A percentile compares a stretch with the other conserved stretches of the same genome.
Conservation (phyloP, 176 grass and related monocot species). For the Alopecurus myosuroides region DNA sequence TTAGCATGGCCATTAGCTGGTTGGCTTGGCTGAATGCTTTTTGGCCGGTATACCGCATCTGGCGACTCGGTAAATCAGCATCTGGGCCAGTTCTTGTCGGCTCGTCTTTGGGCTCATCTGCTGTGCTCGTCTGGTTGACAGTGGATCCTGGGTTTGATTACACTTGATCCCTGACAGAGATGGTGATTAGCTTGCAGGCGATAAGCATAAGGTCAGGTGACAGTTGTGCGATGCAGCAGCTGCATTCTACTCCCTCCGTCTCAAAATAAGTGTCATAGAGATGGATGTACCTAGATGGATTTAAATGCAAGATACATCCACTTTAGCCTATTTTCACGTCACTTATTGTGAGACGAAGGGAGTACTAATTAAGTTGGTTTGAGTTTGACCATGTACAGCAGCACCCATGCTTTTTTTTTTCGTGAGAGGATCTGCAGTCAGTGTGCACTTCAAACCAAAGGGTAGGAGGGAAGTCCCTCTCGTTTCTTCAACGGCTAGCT, state of each 20-base stretch:
- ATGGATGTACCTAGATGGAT: too few species aligned
- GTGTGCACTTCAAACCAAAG: neutral
- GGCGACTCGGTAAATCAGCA: conserved; percentile 15
- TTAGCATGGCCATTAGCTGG: conserved; percentile 1
- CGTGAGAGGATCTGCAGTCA: neutral
- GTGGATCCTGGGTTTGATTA: neutral
- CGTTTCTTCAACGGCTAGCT: conserved; percentile 36
- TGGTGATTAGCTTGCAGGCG: neutral
- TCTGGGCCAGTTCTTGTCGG: conserved; percentile 22
- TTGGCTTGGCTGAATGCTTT: conserved; percentile 21
- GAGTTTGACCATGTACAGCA: neutral
- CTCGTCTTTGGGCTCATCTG: conserved; percentile 28
- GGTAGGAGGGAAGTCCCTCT: conserved; percentile 10
- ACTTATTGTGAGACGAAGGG: too few species aligned
- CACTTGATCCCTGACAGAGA: conserved; percentile 10
- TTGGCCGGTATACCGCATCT: conserved; percentile 26
- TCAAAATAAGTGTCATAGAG: too few species aligned
- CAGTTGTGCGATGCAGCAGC: neutral
- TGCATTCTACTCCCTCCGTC: too few species aligned
- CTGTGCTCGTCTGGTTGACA: neutral
- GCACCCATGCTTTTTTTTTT: neutral
- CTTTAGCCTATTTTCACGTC: too few species aligned
- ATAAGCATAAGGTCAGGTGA: conserved; percentile 6
- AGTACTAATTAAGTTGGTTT: too few species aligned
- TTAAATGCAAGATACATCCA: too few species aligned